Percentiles rank a stretch among this genome's conserved stretches.
Evolutionary conservation across 2,329 filamentous ascomycete genomes (phyloP).

Genomic region (Byssothecium circinans): DNA sequence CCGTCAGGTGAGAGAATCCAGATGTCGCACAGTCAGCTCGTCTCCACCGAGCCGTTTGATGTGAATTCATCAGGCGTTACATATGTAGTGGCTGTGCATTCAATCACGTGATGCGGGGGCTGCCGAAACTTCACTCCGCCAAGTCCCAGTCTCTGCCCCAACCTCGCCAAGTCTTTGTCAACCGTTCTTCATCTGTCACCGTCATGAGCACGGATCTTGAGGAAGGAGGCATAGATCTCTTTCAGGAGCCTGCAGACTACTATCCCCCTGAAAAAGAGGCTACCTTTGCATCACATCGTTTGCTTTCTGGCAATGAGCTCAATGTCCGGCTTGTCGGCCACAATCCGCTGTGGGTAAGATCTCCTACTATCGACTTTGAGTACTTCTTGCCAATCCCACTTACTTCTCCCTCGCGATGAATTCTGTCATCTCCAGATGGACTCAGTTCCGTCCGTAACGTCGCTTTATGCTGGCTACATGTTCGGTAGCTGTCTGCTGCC

Average conservation of each 20-base stretch:
- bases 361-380: no score
- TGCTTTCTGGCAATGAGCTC: constrained; percentile 66
- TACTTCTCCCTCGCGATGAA: no score
- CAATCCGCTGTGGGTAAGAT: constrained; percentile 77
- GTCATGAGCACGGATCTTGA: constrained; percentile 36
- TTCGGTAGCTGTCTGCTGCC: not conserved
- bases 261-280: constrained; percentile 76
- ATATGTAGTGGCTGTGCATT: no score
- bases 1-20: no score
- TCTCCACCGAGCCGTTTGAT: no score
- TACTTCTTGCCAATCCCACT: no score
- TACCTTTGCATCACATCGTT: constrained; percentile 70
- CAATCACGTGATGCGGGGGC: constrained; percentile 12
- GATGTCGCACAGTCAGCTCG: no score
- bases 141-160: constrained; percentile 9
- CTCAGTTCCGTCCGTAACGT: no score
- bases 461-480: no score
- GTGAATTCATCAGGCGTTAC: no score
- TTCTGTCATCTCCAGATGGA: no score
- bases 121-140: constrained; percentile 23
- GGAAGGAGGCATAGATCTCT: constrained; percentile 57
- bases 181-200: constrained; percentile 8
- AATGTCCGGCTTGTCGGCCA: constrained; percentile 79
- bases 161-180: constrained; percentile 5
- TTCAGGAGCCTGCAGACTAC: constrained; percentile 79